Evolutionary conservation across 176 grass and related monocot genomes (phyloP), one percentile per base, ranked within the genome.

Genomic region (Cenchrus americanus): DNA sequence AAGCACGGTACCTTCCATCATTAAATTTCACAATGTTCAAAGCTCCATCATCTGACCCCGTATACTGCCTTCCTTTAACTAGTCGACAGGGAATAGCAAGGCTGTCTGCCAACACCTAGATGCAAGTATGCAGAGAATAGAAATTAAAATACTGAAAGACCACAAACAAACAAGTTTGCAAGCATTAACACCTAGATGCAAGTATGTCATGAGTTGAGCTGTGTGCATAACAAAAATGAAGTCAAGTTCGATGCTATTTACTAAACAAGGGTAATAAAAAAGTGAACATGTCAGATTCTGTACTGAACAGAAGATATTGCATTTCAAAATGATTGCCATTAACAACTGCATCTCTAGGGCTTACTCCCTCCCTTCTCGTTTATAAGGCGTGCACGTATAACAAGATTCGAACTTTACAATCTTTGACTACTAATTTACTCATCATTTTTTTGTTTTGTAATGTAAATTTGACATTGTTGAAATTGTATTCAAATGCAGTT

Each of bases 41-140:
- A 77, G 96, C 96, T 32, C 93, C 93, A 84, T 99, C 96, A 79
- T 92, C 89, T 69, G 96, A 99, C 87, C 93, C 96, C 81, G 91
- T 99, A 87, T 96, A 94, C 66, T 96, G 80, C 66, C 92, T 96
- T 76, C 93, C 96, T 89, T 92, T 99, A 57, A 96, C 83, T 79
- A 99, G 86, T 69, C 91, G 96, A 26, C 93, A 96, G 78, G 91
- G 93, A 83, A 96, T 76, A 62, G 75, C 87, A 79, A 94, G 79
- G 86, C 82, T 92, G 91, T 99, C 91, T 48, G 93, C 91, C 71
- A 99, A 94, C 85, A 96, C 93, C 96, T 99, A 84, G 30, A 73
- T 48, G 76, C 51, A 14, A 75, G 67, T 57, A 78, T 83, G 84
- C 42, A 62, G 19, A 80, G 50, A 73, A 54, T 61, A 73, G n/a